Evolutionary conservation across 192 early-diverging fungal genomes (phyloP).

Genomic region (Rhizophagus sp.): DNA sequence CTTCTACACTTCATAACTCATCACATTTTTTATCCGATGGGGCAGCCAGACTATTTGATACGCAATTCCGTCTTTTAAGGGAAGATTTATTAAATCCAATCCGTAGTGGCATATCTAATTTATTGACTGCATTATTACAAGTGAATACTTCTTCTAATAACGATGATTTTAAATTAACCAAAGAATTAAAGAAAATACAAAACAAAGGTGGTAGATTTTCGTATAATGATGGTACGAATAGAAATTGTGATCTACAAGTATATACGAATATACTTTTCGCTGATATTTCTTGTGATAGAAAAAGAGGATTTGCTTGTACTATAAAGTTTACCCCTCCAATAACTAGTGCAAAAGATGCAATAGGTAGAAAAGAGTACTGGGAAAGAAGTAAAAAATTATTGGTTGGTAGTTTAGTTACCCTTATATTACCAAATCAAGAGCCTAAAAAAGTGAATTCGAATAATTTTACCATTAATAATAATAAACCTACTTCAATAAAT

Average conservation of each 20-base stretch:
- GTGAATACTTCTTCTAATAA: background rate
- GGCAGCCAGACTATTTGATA: conserved; percentile 50
- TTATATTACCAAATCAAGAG: conserved; percentile 28
- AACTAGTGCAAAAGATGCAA: background rate
- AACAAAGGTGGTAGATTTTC: background rate
- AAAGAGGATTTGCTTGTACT: background rate
- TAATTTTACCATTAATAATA: too few species aligned
- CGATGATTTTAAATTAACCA: too few species aligned
- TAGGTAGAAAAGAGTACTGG: background rate
- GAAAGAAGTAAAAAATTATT: conserved; percentile 15
- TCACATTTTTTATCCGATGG: conserved; percentile 52
- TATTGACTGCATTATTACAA: conserved; percentile 26
- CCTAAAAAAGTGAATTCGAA: too few species aligned
- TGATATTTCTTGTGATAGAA: background rate
- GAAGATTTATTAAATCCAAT: conserved; percentile 59
- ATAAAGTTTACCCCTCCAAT: background rate
- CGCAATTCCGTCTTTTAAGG: conserved; percentile 59
- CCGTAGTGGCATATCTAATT: conserved; percentile 41
- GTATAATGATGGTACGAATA: too few species aligned
- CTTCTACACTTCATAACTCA: conserved; percentile 34
- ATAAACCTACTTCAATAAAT: too few species aligned
- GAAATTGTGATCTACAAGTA: background rate
- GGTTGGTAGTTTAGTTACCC: conserved; percentile 40
- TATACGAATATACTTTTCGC: background rate
- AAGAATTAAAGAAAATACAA: conserved; percentile 3